phyloP scores from a whole-genome alignment of 345 rosid genomes.

The Populus ilicifolia region DNA sequence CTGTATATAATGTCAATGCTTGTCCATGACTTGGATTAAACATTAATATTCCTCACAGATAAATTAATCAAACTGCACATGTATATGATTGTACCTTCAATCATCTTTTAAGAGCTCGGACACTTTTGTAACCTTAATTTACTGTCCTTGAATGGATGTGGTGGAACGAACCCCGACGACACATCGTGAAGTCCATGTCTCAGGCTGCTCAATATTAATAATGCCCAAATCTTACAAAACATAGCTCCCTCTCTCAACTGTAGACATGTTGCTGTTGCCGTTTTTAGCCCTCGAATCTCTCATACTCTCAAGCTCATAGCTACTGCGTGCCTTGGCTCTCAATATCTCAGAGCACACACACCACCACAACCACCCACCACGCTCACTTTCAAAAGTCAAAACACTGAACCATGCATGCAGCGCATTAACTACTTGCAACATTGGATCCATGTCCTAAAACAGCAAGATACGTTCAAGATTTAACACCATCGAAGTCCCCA shows the following conservation, averaged over 20 bases:
- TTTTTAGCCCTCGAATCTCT: not conserved
- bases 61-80: not conserved
- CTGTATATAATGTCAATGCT: constrained; percentile 1
- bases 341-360: constrained; percentile 36
- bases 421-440: not conserved
- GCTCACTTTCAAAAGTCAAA: constrained; percentile 37
- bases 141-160: not conserved
- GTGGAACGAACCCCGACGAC: constrained; percentile 33
- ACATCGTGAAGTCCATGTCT: not conserved
- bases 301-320: not conserved
- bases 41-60: no score
- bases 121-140: not conserved
- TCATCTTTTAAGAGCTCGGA: not conserved
- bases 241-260: not conserved
- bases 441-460: constrained; percentile 7
- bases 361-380: not conserved
- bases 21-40: not conserved
- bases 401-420: constrained; percentile 30
- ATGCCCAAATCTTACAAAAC: not conserved
- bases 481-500: constrained; percentile 28
- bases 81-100: not conserved
- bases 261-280: not conserved
- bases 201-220: constrained; percentile 2
- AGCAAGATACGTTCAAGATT: constrained; percentile 15
- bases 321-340: not conserved